Percentiles rank a stretch among this genome's conserved stretches.
These are phyloP conservation scores for Tremella yokohamensis DNA, from an alignment of 768 basidiomycete genomes.

Conservation along the genomic window DNA sequence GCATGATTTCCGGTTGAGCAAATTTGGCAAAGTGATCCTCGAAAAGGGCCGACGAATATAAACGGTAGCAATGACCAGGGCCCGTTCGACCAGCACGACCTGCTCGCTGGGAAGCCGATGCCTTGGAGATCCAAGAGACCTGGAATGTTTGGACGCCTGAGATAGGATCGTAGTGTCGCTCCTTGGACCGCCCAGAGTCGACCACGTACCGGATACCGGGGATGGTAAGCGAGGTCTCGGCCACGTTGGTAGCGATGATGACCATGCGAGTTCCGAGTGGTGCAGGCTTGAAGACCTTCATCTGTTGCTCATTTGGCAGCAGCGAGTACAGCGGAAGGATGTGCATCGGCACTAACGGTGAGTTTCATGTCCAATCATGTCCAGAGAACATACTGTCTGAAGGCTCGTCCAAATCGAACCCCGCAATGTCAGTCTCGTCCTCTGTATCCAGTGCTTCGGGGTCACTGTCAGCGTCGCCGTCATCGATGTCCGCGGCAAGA, in stretches of 20 bases:
- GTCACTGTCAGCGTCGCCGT: conserved; percentile 61
- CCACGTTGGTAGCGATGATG: conserved; percentile 92
- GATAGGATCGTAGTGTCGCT: conserved; percentile 78
- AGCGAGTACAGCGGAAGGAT: conserved; percentile 91
- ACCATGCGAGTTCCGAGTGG: conserved; percentile 79
- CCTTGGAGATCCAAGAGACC: conserved; percentile 90
- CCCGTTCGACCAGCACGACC: conserved; percentile 97
- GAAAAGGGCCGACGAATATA: conserved; percentile 91
- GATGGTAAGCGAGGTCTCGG: conserved; percentile 94
- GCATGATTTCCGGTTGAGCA: conserved; percentile 83
- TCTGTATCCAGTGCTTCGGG: conserved; percentile 64
- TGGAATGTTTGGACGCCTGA: conserved; percentile 88
- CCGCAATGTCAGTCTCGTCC: conserved; percentile 57
- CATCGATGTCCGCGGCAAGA: conserved; percentile 54
- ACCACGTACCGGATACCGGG: conserved; percentile 98
- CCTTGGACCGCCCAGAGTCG: conserved; percentile 91
- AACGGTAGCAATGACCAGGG: conserved; percentile 94
- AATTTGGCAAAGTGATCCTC: conserved; percentile 89
- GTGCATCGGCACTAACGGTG: conserved; percentile 75
- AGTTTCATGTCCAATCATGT: background rate
- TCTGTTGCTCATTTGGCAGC: conserved; percentile 86
- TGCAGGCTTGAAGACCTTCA: conserved; percentile 82
- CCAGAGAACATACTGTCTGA: conserved; percentile 15
- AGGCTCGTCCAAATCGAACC: conserved; percentile 52
- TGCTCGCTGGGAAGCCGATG: conserved; percentile 87